Conservation (phyloP, 169 alveolate species). For the Plasmodium gaboni region DNA sequence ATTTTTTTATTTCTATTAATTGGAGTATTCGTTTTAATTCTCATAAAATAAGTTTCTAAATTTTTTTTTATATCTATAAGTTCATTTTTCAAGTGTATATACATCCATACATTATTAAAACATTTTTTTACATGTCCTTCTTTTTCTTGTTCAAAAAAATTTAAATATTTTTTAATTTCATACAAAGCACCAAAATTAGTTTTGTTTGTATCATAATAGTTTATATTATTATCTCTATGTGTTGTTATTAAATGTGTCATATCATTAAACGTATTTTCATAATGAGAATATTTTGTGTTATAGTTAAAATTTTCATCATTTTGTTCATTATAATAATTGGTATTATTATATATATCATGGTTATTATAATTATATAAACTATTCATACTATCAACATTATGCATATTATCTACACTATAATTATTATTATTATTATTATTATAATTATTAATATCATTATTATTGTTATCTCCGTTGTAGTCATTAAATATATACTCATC, state of each 20-base stretch:
- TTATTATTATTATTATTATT: not conserved
- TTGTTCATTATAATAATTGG: too few species aligned
- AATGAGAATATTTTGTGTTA: too few species aligned
- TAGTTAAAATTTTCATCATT: too few species aligned
- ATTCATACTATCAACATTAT: too few species aligned
- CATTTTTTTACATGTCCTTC: not conserved
- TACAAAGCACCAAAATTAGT: not conserved
- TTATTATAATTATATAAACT: too few species aligned
- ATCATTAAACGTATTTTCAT: too few species aligned
- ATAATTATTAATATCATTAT: not conserved
- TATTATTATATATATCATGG: too few species aligned
- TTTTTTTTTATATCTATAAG: conserved; percentile 27
- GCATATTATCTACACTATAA: not conserved
- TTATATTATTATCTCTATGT: not conserved
- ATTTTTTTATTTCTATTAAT: conserved; percentile 20
- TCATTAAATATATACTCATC: not conserved
- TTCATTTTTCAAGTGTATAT: conserved; percentile 34
- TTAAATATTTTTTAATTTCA: conserved; percentile 11
- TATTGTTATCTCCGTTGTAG: not conserved
- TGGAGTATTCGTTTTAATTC: conserved; percentile 27
- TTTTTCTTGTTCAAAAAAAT: not conserved
- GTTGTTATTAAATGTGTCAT: not conserved
- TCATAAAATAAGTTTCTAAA: conserved; percentile 13
- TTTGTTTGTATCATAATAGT: not conserved
- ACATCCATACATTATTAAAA: conserved; percentile 37